These are phyloP conservation scores for Claviceps sp. DNA, from an alignment of 2,329 filamentous ascomycete genomes.

Conservation along the genomic window DNA sequence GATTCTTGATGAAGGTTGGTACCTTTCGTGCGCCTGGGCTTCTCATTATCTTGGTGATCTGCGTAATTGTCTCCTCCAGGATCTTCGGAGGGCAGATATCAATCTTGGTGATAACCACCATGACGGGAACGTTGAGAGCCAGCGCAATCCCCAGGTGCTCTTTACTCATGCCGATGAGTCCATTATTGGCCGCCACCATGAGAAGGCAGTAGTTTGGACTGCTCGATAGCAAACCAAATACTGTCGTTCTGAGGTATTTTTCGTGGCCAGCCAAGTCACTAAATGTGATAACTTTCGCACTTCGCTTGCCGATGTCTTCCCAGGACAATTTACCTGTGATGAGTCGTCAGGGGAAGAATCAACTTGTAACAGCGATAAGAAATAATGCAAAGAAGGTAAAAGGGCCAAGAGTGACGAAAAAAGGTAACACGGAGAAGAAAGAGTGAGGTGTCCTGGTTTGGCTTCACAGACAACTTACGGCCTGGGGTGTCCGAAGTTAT, in stretches of 20 bases:
- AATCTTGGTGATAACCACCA: slow-evolving; percentile 97
- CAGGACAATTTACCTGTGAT: slow-evolving; percentile 58
- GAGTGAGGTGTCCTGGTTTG: neutral
- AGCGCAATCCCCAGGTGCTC: slow-evolving; percentile 93
- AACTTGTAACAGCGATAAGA: neutral
- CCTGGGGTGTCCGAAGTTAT: slow-evolving; percentile 72
- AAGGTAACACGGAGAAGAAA: neutral
- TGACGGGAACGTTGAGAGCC: slow-evolving; percentile 89
- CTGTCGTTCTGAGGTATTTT: slow-evolving; percentile 85
- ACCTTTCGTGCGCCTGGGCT: slow-evolving; percentile 90
- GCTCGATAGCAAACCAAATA: slow-evolving; percentile 86
- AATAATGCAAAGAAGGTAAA: too few relatives aligned
- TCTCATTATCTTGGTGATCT: slow-evolving; percentile 86
- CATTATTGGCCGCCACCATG: slow-evolving; percentile 98
- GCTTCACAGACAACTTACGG: slow-evolving; percentile 37
- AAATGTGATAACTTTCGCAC: slow-evolving; percentile 93
- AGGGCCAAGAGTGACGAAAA: too few relatives aligned
- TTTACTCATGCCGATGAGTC: slow-evolving; percentile 94
- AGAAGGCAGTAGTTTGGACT: slow-evolving; percentile 95
- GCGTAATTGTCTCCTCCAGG: slow-evolving; percentile 79
- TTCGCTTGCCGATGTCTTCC: slow-evolving; percentile 94
- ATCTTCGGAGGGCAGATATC: slow-evolving; percentile 97
- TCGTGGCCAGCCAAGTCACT: slow-evolving; percentile 93
- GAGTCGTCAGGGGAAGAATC: neutral
- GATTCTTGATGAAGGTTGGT: slow-evolving; percentile 84